Evolutionary conservation across 768 basidiomycete species (phyloP), one percentile per base, ranked within the genome.

Genomic region (Cystobasidium onofrii): DNA sequence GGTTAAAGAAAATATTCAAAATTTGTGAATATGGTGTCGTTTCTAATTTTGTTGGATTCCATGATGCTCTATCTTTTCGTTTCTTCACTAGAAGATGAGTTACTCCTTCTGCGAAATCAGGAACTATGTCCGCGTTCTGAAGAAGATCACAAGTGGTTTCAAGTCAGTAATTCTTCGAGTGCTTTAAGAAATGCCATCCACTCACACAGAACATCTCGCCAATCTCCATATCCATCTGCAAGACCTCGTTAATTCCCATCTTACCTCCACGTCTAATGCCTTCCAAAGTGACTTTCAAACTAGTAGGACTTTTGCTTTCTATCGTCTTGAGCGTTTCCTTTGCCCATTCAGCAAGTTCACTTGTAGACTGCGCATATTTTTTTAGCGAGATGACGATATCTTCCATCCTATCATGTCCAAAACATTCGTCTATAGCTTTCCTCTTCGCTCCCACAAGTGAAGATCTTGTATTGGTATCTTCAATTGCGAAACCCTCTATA

Each of bases 161-260:
- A 13, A 27, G 23, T 60, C 29, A 27, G 33, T 13, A 20, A 15
- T 29, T 17, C 25, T 60, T n/a, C 54, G 7, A 9, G 10, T 55
- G 9, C 12, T 9, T n/a, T n/a, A 10, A n/a, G n/a, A n/a, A 7
- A 9, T n/a, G 7, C 7, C n/a, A n/a, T 29, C 9, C 69, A 86
- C 91, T 84, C 81, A 94, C 93, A 77, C 90, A 90, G 81, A 87
- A 95, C 20, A 92, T 92, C 39, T 89, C 87, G n/a, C 91, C 93
- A 78, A 97, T 89, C 77, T 86, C 86, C 76, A 93, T 84, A 79
- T 98, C 95, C 88, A 90, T 91, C 76, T 89, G 83, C 74, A 98
- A 83, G 0, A 87, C 87, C 73, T 89, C 84, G 3, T 84, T 83
- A 50, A 98, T 83, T 1, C 84, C 80, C 84, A 88, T 81, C 1